A percentile compares a stretch with the other conserved stretches of the same genome.
Conservation (phyloP, 495 filamentous ascomycete genomes). For the Penicillium dipodomyicola region DNA sequence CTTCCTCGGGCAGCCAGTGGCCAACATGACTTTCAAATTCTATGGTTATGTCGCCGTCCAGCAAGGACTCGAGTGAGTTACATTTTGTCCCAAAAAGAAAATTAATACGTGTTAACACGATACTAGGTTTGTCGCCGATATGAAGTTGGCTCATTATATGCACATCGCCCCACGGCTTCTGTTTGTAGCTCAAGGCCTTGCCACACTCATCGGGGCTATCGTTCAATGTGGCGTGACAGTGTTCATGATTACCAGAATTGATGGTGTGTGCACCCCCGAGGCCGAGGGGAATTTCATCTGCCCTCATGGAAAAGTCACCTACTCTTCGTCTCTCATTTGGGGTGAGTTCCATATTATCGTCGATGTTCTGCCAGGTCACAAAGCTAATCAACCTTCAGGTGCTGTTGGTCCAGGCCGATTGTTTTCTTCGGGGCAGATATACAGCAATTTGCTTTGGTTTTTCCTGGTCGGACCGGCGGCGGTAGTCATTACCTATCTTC, state of each 20-base stretch:
- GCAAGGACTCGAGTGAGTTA: conserved; percentile 46
- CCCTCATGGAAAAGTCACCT: conserved; percentile 66
- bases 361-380: not conserved
- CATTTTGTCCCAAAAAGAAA: conserved; percentile 27
- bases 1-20: conserved; percentile 62
- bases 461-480: conserved; percentile 58
- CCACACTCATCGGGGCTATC: conserved; percentile 63
- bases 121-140: conserved; percentile 62
- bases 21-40: conserved; percentile 74
- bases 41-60: conserved; percentile 69
- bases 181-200: conserved; percentile 66
- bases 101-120: conserved; percentile 37
- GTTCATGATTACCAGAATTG: conserved; percentile 60
- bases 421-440: conserved; percentile 67
- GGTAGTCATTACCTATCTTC: conserved; percentile 56
- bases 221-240: conserved; percentile 65
- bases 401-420: conserved; percentile 64
- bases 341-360: conserved; percentile 31
- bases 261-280: conserved; percentile 57
- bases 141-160: conserved; percentile 78
- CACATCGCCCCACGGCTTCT: conserved; percentile 69
- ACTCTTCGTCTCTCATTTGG: conserved; percentile 68
- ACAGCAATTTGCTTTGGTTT: conserved; percentile 62
- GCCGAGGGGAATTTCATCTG: conserved; percentile 66
- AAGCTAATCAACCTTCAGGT: conserved; percentile 21